These are phyloP conservation scores for Plasmopara muralis DNA, from an alignment of 352 stramenopile species.

Conservation along the genomic window DNA sequence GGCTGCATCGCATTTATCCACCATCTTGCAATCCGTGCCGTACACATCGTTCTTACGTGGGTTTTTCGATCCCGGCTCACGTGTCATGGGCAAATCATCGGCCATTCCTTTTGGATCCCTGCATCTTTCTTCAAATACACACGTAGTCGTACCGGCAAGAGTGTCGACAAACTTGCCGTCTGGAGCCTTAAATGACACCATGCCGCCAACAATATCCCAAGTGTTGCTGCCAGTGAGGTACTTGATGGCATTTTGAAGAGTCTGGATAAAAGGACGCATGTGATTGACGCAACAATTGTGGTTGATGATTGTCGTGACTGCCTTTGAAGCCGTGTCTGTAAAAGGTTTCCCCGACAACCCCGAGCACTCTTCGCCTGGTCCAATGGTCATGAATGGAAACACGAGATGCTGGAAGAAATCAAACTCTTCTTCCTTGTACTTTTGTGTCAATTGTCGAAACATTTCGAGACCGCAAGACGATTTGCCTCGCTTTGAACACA, in stretches of 20 bases:
- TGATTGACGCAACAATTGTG: constrained; percentile 41
- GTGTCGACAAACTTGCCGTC: constrained; percentile 35
- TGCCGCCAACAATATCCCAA: constrained; percentile 38
- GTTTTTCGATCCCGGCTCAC: constrained; percentile 31
- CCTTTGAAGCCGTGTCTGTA: constrained; percentile 32
- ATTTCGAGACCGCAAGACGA: constrained; percentile 33
- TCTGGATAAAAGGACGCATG: constrained; percentile 37
- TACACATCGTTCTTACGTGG: constrained; percentile 32
- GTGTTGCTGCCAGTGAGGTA: constrained; percentile 34
- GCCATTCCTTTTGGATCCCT: constrained; percentile 22
- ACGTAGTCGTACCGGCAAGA: constrained; percentile 24
- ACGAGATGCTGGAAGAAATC: constrained; percentile 38
- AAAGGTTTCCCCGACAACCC: constrained; percentile 33
- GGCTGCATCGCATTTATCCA: constrained; percentile 32
- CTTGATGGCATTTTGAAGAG: constrained; percentile 29
- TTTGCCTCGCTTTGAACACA: constrained; percentile 31
- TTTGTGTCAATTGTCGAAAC: constrained; percentile 38
- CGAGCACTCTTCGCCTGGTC: constrained; percentile 27
- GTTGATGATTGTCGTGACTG: constrained; percentile 29
- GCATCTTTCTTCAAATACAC: constrained; percentile 33
- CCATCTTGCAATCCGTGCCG: constrained; percentile 28
- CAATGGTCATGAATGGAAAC: constrained; percentile 41
- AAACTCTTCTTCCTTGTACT: constrained; percentile 31
- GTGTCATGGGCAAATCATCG: constrained; percentile 24
- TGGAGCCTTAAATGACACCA: constrained; percentile 31